phyloP scores from a whole-genome alignment of 192 early-diverging fungal species.

The Backusella parvicylindrica region DNA sequence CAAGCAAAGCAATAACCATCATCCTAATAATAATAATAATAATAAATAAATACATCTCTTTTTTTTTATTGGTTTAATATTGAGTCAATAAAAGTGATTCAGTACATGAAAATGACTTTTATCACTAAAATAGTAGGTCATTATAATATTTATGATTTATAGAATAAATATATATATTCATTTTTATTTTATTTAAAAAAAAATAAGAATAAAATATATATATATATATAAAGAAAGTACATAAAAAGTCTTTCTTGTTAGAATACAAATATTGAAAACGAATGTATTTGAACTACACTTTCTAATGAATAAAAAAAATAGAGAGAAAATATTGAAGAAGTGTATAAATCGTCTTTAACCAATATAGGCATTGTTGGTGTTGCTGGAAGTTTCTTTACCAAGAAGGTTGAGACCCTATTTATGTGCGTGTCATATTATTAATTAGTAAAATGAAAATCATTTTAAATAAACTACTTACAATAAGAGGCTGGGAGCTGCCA shows the following conservation, averaged over 20 bases:
- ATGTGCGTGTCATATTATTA: background rate
- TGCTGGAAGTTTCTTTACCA: background rate
- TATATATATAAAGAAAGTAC: background rate
- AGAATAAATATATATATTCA: background rate
- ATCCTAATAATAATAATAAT: background rate
- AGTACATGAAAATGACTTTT: background rate
- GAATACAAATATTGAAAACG: background rate
- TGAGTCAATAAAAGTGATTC: background rate
- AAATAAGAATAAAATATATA: no score
- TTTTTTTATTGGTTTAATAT: background rate
- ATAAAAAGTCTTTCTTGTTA: background rate
- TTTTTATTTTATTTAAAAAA: background rate
- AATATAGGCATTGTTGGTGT: background rate
- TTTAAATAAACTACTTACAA: background rate
- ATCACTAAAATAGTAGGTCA: no score
- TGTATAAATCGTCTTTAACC: background rate
- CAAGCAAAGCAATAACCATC: background rate
- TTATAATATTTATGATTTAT: background rate
- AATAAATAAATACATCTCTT: background rate
- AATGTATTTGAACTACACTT: background rate
- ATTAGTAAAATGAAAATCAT: background rate
- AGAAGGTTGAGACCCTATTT: background rate
- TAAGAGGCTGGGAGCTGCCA: background rate
- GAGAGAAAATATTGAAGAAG: no score
- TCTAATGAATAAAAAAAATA: background rate